These are phyloP conservation scores for Pythium rishiriense DNA, from an alignment of 352 stramenopile genomes.

Conservation along the genomic window DNA sequence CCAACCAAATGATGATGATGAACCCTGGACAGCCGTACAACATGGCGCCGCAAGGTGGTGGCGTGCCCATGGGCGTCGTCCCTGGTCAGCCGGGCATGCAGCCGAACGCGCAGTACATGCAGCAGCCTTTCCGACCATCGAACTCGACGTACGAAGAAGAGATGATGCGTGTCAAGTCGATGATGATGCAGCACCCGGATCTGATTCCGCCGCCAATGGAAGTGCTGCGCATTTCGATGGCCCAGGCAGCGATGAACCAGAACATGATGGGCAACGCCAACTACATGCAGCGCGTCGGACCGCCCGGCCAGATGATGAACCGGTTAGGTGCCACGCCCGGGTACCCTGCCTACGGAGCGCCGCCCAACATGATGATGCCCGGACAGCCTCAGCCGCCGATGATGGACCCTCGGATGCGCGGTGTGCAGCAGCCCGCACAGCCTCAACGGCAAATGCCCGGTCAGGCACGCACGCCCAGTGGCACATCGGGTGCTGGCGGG, in stretches of 20 bases:
- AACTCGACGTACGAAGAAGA: slow-evolving; percentile 85
- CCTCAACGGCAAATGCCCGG: slow-evolving; percentile 38
- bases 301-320: slow-evolving; percentile 58
- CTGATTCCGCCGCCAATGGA: slow-evolving; percentile 87
- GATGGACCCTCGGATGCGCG: slow-evolving; percentile 49
- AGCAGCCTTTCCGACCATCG: slow-evolving; percentile 56
- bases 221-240: slow-evolving; percentile 85
- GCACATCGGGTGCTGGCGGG: slow-evolving; percentile 33
- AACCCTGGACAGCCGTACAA: slow-evolving; percentile 56
- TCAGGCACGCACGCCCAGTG: slow-evolving; percentile 45
- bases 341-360: slow-evolving; percentile 54
- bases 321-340: slow-evolving; percentile 40
- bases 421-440: slow-evolving; percentile 36
- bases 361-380: slow-evolving; percentile 69
- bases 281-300: slow-evolving; percentile 61
- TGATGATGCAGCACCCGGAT: slow-evolving; percentile 88
- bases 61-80: slow-evolving; percentile 25
- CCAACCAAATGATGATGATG: slow-evolving; percentile 78
- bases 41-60: slow-evolving; percentile 38
- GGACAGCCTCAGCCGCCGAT: slow-evolving; percentile 36
- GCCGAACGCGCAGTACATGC: slow-evolving; percentile 64
- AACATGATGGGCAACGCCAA: slow-evolving; percentile 60
- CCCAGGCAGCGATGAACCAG: slow-evolving; percentile 59
- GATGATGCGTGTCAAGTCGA: slow-evolving; percentile 84
- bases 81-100: slow-evolving; percentile 32